A percentile compares a stretch with the other conserved stretches of the same genome.
phyloP scores from a whole-genome alignment of 2,329 filamentous ascomycete species.

The Epichloe scottii region DNA sequence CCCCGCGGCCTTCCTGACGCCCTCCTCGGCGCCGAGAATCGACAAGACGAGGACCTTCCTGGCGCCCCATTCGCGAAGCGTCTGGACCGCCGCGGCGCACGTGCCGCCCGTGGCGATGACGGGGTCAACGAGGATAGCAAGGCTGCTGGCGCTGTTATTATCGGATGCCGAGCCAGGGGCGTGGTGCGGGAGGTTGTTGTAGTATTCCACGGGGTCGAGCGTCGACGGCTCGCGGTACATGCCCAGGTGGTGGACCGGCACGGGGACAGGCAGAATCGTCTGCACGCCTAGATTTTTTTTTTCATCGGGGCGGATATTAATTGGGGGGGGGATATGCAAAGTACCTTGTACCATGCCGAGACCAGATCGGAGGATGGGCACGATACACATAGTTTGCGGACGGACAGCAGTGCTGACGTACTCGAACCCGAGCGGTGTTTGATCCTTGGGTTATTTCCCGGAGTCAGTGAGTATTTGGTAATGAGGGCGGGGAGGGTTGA shows the following conservation, averaged over 20 bases:
- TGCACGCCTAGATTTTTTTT: constrained; percentile 47
- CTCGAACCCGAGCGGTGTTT: constrained; percentile 65
- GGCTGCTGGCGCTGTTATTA: constrained; percentile 27
- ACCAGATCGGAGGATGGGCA: constrained; percentile 87
- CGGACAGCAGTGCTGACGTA: constrained; percentile 55
- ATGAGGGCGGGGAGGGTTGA: background rate
- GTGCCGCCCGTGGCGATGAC: constrained; percentile 91
- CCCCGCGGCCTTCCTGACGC: constrained; percentile 59
- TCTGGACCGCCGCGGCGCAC: constrained; percentile 78
- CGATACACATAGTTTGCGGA: constrained; percentile 60
- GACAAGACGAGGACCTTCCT: constrained; percentile 63
- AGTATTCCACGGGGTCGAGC: constrained; percentile 87
- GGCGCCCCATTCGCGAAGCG: constrained; percentile 84
- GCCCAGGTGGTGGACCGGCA: constrained; percentile 84
- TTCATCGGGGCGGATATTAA: too few relatives aligned
- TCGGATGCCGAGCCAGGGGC: constrained; percentile 23
- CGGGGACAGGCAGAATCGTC: constrained; percentile 65
- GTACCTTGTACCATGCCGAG: constrained; percentile 79
- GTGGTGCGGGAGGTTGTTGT: constrained; percentile 88
- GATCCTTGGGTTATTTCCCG: constrained; percentile 38
- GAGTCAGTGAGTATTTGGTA: too few relatives aligned
- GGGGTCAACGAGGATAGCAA: constrained; percentile 82
- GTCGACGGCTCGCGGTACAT: constrained; percentile 85
- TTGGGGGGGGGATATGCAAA: too few relatives aligned
- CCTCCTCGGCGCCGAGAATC: constrained; percentile 59